A percentile compares a stretch with the other conserved stretches of the same genome.
Evolutionary conservation across 129 eudicot species (phyloP).

Genomic region (Pseudognaphalium luteoalbum): DNA sequence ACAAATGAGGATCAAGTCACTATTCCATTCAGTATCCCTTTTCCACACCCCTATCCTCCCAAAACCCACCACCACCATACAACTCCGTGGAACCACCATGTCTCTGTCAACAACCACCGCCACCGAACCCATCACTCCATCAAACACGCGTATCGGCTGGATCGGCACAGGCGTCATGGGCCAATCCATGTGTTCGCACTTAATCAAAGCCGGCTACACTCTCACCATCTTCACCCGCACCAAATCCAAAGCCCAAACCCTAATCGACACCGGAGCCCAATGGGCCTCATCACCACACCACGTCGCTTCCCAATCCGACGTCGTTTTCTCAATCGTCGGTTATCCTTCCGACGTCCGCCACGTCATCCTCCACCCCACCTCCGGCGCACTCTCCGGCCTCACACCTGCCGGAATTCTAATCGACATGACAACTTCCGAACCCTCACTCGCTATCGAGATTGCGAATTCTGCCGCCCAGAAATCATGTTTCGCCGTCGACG

Average conservation of each 20-base stretch:
- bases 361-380: constrained; percentile 71
- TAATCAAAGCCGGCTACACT: constrained; percentile 85
- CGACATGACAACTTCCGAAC: constrained; percentile 98
- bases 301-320: constrained; percentile 87
- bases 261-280: constrained; percentile 65
- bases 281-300: constrained; percentile 69
- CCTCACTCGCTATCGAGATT: constrained; percentile 77
- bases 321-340: constrained; percentile 97
- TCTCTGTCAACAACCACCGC: constrained; percentile 22
- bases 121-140: constrained; percentile 47
- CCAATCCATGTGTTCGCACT: constrained; percentile 82
- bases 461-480: constrained; percentile 50
- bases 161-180: constrained; percentile 99
- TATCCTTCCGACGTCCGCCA: constrained; percentile 98
- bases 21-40: constrained; percentile 16
- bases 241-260: constrained; percentile 73
- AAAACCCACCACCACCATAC: constrained; percentile 25
- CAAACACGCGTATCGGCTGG: constrained; percentile 84
- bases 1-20: constrained; percentile 25
- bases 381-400: constrained; percentile 80
- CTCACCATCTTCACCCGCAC: constrained; percentile 97
- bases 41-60: constrained; percentile 16
- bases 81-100: constrained; percentile 49
- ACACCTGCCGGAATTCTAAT: constrained; percentile 60
- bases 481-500: constrained; percentile 67